Percentiles rank a stretch among this genome's conserved stretches.
phyloP scores from a whole-genome alignment of 129 eudicot genomes.

The Glebionis coronaria region DNA sequence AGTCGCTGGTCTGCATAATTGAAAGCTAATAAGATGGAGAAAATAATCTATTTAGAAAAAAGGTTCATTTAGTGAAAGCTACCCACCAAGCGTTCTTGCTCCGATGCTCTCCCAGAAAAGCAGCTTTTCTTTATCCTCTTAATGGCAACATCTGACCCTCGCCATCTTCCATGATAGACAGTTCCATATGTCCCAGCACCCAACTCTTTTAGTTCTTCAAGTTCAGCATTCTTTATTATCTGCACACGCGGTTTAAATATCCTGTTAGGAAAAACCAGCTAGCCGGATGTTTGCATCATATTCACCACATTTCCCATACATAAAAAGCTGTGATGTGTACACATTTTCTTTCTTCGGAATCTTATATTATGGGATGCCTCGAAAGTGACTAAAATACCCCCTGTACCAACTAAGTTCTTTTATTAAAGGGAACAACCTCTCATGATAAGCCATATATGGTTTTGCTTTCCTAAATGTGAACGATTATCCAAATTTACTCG shows the following conservation, averaged over 20 bases:
- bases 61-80: conserved; percentile 21
- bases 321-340: background rate
- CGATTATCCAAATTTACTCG: conserved; percentile 18
- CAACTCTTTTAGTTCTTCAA: conserved; percentile 83
- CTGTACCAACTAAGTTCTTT: background rate
- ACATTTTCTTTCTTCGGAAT: conserved; percentile 1
- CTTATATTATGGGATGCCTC: background rate
- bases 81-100: conserved; percentile 90
- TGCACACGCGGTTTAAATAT: conserved; percentile 30
- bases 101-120: conserved; percentile 86
- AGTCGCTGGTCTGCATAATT: conserved; percentile 60
- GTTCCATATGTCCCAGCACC: conserved; percentile 97
- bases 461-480: background rate
- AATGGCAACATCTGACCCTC: conserved; percentile 94
- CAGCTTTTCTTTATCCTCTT: conserved; percentile 81
- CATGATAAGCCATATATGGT: no score
- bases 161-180: conserved; percentile 91
- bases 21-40: background rate
- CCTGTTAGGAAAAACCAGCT: background rate
- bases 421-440: background rate
- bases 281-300: background rate
- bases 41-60: background rate
- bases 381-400: conserved; percentile 3
- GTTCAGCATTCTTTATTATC: conserved; percentile 89
- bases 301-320: conserved; percentile 1